Evolutionary conservation across 2,329 filamentous ascomycete genomes (phyloP), one percentile per base, ranked within the genome.

Genomic region (Ramichloridium luteum): DNA sequence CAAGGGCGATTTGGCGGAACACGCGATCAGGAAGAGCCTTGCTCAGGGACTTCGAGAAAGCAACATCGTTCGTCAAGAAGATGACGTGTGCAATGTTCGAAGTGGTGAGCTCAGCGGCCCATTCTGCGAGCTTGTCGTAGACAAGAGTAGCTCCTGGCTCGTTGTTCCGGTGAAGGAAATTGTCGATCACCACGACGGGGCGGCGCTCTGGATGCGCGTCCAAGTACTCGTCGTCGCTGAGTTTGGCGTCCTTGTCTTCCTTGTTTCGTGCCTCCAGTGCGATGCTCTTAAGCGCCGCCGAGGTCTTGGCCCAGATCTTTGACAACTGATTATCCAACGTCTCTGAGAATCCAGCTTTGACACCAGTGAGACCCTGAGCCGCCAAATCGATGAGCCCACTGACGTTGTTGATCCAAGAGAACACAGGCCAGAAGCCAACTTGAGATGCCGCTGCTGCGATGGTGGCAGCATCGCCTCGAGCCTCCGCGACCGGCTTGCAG

Each of bases 401-500:
- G 43, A 96, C 74, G 49, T 77, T 93, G 57, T 96, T 94, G 60
- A 92, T 80, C 82, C 86, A 96, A 0, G 83, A 92, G 55, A 98
- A 98, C 0, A 98, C 75, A 0, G 90, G 90, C 6, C 81, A 70
- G 53, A 94, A 96, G 6, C 90, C 88, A 29, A 96, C 86, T 41
- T 86, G 74, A 2, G 66, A 61, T 1, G 88, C 90, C 4, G 90
- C 76, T 25, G 79, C 76, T 38, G 74, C 74, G 47, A 98, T 93
- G 0, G 82, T 93, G 3, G 77, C 74, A 5, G 77, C 77, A 50
- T 98, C 90, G 4, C 90, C 86, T 33, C 81, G 74, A 1, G 88
- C 85, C 56, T 96, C 88, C 37, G 88, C 79, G 8, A 96, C 82
- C 1, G 81, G 80, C 54, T 93, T 93, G 63, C 88, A 96, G 58